These are phyloP conservation scores for Endogone sp. DNA, from an alignment of 192 early-diverging fungal species.

Conservation along the genomic window DNA sequence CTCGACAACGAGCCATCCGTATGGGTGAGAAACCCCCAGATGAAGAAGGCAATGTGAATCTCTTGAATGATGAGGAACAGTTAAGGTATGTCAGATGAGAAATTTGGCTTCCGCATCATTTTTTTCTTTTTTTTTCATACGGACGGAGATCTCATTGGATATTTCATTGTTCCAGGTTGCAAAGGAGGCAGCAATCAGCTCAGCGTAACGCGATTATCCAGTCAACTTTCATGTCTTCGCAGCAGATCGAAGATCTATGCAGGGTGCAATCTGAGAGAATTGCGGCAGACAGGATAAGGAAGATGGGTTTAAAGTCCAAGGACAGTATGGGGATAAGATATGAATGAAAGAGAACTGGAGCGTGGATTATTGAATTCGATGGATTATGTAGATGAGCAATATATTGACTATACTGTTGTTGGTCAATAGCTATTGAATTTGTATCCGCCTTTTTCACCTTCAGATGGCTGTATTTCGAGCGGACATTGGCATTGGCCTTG, in stretches of 20 bases:
- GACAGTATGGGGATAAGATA: conserved; percentile 47
- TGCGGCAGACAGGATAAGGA: conserved; percentile 44
- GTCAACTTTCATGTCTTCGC: conserved; percentile 21
- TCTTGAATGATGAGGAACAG: conserved; percentile 49
- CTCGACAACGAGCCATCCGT: conserved; percentile 36
- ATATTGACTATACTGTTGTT: no score
- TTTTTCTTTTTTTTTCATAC: not conserved
- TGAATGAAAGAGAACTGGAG: conserved; percentile 22
- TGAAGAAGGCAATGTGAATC: conserved; percentile 22
- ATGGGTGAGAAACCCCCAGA: conserved; percentile 34
- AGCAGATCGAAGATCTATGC: conserved; percentile 42
- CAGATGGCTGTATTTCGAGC: no score
- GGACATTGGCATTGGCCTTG: no score
- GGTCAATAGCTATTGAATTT: no score
- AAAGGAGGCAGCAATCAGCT: conserved; percentile 20
- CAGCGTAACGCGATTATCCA: conserved; percentile 5
- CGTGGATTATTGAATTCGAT: no score
- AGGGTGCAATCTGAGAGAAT: conserved; percentile 41
- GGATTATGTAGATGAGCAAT: no score
- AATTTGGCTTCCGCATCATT: not conserved
- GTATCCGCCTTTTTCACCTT: no score
- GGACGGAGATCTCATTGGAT: not conserved
- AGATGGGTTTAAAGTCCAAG: conserved; percentile 46
- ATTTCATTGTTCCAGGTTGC: conserved; percentile 8
- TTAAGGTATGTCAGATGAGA: conserved; percentile 26